Percentiles rank a stretch among this genome's conserved stretches.
Evolutionary conservation across 352 stramenopile genomes (phyloP).

Genomic region (Phytophthora citrophthora): DNA sequence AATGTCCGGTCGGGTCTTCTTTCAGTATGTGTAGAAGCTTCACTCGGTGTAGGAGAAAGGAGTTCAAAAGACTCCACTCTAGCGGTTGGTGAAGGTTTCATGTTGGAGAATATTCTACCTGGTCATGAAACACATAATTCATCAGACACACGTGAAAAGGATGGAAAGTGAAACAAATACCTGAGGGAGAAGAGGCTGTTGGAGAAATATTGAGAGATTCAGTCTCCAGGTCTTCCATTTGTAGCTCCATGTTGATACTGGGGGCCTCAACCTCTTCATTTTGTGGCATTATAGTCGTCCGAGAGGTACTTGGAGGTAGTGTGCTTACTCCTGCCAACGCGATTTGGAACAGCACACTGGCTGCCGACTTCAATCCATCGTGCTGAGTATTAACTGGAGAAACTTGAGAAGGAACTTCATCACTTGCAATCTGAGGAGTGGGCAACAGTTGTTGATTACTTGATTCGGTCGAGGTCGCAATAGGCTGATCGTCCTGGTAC

Average conservation of each 20-base stretch:
- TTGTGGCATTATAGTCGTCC: neutral
- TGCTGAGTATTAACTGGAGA: conserved; percentile 13
- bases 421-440: neutral
- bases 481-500: conserved; percentile 48
- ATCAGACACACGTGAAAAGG: conserved; percentile 4
- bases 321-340: conserved; percentile 40
- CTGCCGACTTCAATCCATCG: conserved; percentile 34
- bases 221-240: conserved; percentile 11
- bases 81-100: conserved; percentile 19
- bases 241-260: neutral
- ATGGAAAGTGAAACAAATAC: neutral
- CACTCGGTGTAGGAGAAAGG: conserved; percentile 12
- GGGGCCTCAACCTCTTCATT: conserved; percentile 2
- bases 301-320: conserved; percentile 2
- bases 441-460: conserved; percentile 6
- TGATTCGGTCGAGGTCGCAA: conserved; percentile 3
- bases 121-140: conserved; percentile 12
- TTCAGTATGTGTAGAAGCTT: conserved; percentile 10
- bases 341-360: conserved; percentile 45
- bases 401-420: neutral
- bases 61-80: conserved; percentile 13
- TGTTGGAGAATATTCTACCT: conserved; percentile 24
- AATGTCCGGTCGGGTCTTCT: conserved; percentile 18
- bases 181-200: conserved; percentile 14
- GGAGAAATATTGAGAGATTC: conserved; percentile 8